phyloP scores from a whole-genome alignment of 805 yeast species.

The Candida pini region DNA sequence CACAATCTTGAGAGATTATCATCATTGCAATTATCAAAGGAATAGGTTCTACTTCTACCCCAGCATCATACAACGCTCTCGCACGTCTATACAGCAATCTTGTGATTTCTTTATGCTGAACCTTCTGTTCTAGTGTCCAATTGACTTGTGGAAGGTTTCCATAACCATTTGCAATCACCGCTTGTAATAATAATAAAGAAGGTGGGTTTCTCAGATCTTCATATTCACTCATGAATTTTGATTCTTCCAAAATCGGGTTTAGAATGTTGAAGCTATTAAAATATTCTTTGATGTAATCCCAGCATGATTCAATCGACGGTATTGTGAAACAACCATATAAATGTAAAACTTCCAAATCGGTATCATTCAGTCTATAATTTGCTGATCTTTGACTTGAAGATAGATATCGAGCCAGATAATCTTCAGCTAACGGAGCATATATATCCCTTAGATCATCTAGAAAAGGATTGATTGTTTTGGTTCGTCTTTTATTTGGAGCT shows the following conservation, averaged over 20 bases:
- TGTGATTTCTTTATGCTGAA: slow-evolving; percentile 38
- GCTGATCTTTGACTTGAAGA: not conserved
- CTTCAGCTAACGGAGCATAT: not conserved
- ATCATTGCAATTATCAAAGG: slow-evolving; percentile 50
- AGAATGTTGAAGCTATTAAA: slow-evolving; percentile 60
- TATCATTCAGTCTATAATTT: slow-evolving; percentile 14
- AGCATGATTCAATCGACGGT: slow-evolving; percentile 52
- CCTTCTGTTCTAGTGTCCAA: slow-evolving; percentile 43
- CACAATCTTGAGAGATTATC: slow-evolving; percentile 1
- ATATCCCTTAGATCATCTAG: not conserved
- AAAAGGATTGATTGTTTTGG: slow-evolving; percentile 1
- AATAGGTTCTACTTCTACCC: slow-evolving; percentile 58
- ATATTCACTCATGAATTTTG: slow-evolving; percentile 51
- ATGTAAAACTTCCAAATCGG: slow-evolving; percentile 58
- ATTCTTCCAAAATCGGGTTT: slow-evolving; percentile 59
- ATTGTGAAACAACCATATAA: slow-evolving; percentile 62
- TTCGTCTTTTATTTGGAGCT: not conserved
- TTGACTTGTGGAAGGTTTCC: slow-evolving; percentile 50
- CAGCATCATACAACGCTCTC: slow-evolving; percentile 61
- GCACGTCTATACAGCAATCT: slow-evolving; percentile 29
- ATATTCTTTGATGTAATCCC: slow-evolving; percentile 52
- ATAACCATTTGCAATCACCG: slow-evolving; percentile 59
- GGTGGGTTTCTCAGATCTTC: slow-evolving; percentile 53
- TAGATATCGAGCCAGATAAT: too few species aligned
- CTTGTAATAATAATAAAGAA: slow-evolving; percentile 50